Conservation (phyloP, 441 rosid species). For the Raphanus hybrid region DNA sequence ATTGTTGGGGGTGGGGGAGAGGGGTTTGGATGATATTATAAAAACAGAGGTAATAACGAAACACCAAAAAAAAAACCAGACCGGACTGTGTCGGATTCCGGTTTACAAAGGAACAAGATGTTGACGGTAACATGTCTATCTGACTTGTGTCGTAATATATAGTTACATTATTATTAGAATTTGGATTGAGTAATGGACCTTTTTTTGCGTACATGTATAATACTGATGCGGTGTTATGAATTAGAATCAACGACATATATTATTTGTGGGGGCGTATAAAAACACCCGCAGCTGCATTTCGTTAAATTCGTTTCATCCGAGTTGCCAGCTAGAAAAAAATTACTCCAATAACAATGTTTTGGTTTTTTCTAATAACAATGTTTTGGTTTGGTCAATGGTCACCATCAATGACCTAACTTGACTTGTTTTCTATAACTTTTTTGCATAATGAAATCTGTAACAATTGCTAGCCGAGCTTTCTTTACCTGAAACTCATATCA, state of each 20-base stretch:
- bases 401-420: no score
- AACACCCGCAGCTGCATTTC: not conserved
- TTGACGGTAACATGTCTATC: conserved; percentile 16
- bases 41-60: conserved; percentile 18
- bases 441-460: no score
- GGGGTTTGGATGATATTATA: conserved; percentile 25
- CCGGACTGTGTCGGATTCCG: conserved; percentile 19
- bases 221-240: not conserved
- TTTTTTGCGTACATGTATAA: not conserved
- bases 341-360: no score
- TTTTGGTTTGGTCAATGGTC: no score
- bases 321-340: not conserved
- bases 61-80: conserved; percentile 10
- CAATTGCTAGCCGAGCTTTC: no score
- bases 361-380: no score
- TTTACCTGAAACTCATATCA: no score
- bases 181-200: conserved; percentile 3
- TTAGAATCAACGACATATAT: not conserved
- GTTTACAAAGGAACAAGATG: conserved; percentile 25
- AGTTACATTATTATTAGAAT: conserved; percentile 26
- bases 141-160: conserved; percentile 27
- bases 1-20: conserved; percentile 7
- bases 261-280: not conserved
- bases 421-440: no score
- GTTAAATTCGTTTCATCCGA: not conserved